Evolutionary conservation across 176 grass and related monocot species (phyloP).

Genomic region (Carex littledalei): DNA sequence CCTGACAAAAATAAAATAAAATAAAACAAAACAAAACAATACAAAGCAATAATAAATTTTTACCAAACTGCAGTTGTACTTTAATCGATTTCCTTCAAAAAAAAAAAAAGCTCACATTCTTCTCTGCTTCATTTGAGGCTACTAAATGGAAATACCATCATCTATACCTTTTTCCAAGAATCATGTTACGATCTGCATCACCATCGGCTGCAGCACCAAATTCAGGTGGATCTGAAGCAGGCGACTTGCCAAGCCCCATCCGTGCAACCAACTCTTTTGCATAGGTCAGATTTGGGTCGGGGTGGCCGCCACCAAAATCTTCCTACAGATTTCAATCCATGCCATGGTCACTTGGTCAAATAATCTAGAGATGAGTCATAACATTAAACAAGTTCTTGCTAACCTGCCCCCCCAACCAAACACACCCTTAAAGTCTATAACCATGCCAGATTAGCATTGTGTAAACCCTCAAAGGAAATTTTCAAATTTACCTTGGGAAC

Average conservation of each 20-base stretch:
- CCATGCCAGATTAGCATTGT: not conserved
- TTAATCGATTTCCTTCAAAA: not conserved
- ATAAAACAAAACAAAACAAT: not conserved
- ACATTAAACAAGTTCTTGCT: not conserved
- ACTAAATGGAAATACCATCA: not conserved
- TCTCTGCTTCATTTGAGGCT: not conserved
- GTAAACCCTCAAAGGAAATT: not conserved
- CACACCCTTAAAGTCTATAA: not conserved
- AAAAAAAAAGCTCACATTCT: not conserved
- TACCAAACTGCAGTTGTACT: not conserved
- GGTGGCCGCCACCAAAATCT: slow-evolving; percentile 97
- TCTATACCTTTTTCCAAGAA: slow-evolving; percentile 92
- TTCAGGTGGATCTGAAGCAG: slow-evolving; percentile 69
- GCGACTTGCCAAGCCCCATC: slow-evolving; percentile 85
- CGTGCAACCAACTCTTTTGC: slow-evolving; percentile 92
- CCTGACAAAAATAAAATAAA: slow-evolving; percentile 30
- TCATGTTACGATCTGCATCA: slow-evolving; percentile 98
- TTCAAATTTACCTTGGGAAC: slow-evolving; percentile 61
- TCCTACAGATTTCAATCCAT: slow-evolving; percentile 50
- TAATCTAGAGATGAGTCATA: not conserved
- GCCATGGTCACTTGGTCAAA: not conserved
- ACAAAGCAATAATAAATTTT: not conserved
- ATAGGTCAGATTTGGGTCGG: slow-evolving; percentile 96
- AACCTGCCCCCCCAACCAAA: too few species aligned
- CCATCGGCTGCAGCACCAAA: slow-evolving; percentile 97